These are phyloP conservation scores for Corylus americana DNA, from an alignment of 306 rosid species.

Conservation along the genomic window DNA sequence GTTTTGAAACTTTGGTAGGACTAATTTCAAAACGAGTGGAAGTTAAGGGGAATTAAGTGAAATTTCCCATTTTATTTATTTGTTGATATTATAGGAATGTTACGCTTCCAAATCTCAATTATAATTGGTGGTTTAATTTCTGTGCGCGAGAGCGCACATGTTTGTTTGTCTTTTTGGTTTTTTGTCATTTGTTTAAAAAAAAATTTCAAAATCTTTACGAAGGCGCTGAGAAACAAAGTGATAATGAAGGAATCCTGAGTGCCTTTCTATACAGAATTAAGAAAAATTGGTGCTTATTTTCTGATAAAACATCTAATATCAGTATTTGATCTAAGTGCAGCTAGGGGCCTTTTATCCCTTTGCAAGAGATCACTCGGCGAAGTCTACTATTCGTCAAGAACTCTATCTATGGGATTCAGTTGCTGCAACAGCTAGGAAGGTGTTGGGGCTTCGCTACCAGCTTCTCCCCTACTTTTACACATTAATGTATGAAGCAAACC, in stretches of 20 bases:
- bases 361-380: conserved; percentile 77
- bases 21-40: no score
- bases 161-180: background rate
- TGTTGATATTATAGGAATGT: background rate
- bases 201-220: background rate
- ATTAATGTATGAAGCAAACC: conserved; percentile 70
- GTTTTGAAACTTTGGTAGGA: no score
- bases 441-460: conserved; percentile 75
- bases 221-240: background rate
- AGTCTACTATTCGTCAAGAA: conserved; percentile 54
- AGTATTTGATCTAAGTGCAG: conserved; percentile 37
- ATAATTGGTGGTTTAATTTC: background rate
- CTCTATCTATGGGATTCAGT: conserved; percentile 88
- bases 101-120: background rate
- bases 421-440: conserved; percentile 78
- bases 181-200: background rate
- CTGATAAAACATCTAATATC: background rate
- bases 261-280: background rate
- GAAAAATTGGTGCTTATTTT: background rate
- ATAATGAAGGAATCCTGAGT: conserved; percentile 17
- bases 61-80: background rate
- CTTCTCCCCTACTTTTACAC: conserved; percentile 89
- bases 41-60: no score
- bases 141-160: no score
- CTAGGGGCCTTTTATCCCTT: conserved; percentile 93